Evolutionary conservation across 192 early-diverging fungal species (phyloP).

Genomic region (Lobulomyces angularis): DNA sequence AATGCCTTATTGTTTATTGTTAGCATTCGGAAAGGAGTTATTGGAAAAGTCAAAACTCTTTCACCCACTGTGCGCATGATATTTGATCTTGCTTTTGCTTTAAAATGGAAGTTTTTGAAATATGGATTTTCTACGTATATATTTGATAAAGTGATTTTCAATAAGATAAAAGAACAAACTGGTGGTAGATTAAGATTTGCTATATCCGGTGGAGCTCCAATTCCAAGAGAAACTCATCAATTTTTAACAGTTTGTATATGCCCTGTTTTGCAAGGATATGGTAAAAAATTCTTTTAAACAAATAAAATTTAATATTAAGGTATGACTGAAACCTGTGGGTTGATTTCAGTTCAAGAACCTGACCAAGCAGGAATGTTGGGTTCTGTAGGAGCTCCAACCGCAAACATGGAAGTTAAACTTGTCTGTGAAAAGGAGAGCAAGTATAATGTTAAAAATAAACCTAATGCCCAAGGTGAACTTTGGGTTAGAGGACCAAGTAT

Average conservation of each 20-base stretch:
- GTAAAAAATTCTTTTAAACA: conserved; percentile 48
- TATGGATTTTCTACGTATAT: conserved; percentile 56
- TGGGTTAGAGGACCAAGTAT: conserved; percentile 72
- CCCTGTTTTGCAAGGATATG: conserved; percentile 80
- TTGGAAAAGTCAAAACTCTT: conserved; percentile 43
- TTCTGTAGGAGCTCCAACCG: conserved; percentile 63
- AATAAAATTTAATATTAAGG: conserved; percentile 23
- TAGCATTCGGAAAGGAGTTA: conserved; percentile 67
- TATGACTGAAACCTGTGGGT: conserved; percentile 65
- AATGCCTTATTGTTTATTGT: conserved; percentile 6
- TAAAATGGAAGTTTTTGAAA: conserved; percentile 59
- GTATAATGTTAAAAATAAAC: conserved; percentile 5
- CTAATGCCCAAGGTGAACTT: conserved; percentile 60
- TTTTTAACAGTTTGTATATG: conserved; percentile 67
- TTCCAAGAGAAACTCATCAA: conserved; percentile 71
- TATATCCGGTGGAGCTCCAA: conserved; percentile 78
- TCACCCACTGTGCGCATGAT: conserved; percentile 47
- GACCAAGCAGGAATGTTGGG: conserved; percentile 23
- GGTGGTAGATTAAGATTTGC: conserved; percentile 76
- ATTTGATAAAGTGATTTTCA: conserved; percentile 66
- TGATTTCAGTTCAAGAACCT: conserved; percentile 17
- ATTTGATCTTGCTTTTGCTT: conserved; percentile 60
- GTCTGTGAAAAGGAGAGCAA: conserved; percentile 38
- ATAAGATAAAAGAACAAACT: conserved; percentile 64
- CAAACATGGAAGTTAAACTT: conserved; percentile 67